Base-by-base conservation (phyloP, 78 protist species). In the Dictyostelium citrinum region DNA sequence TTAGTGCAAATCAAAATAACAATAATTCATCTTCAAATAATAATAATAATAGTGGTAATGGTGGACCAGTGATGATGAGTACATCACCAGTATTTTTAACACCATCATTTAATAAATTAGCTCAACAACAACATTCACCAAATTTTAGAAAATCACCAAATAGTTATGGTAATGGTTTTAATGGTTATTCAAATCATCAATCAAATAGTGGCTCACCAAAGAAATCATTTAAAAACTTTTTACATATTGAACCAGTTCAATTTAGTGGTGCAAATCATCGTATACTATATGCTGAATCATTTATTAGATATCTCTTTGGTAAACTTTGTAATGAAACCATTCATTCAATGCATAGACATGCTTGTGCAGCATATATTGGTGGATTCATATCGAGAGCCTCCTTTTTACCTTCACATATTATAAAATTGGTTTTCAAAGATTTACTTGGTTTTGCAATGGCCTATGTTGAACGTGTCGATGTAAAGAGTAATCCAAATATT, bases 281-380 rank as follows among this genome's bases (percentile, higher is more conserved):
- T 20, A 24, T 84, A 27, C 79, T 67, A 33, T 78, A 76, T 41
- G 93, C 86, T 1, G 93, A 88, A 72, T 88, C 93, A 11, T 88
- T 51, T 46, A 58, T 88, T 11, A 37, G 93, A 17, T 88, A 67
- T 82, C 85, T 88, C 7, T 88, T 76, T 88, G 85, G 93, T 2
- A 88, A 88, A 31, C 61, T 88, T 10, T 31, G 61, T 29, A 88
- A 88, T 35, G 93, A 88, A 33, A 55, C 41, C 1, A 64, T 68
- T 22, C 93, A 67, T 14, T 61, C 79, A 2, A 88, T 88, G 82
- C 46, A 74, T 16, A n/a, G 85, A 41, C 84, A 76, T 20, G 84
- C 93, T 1, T 60, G 93, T 51, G 93, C 93, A 1, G 84, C 93
- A 0, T 88, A 88, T 12, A 78, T 88, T 68, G 93, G 93, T 78